Conservation (phyloP, 2,329 filamentous ascomycete genomes). For the Epichloe hybrida region DNA sequence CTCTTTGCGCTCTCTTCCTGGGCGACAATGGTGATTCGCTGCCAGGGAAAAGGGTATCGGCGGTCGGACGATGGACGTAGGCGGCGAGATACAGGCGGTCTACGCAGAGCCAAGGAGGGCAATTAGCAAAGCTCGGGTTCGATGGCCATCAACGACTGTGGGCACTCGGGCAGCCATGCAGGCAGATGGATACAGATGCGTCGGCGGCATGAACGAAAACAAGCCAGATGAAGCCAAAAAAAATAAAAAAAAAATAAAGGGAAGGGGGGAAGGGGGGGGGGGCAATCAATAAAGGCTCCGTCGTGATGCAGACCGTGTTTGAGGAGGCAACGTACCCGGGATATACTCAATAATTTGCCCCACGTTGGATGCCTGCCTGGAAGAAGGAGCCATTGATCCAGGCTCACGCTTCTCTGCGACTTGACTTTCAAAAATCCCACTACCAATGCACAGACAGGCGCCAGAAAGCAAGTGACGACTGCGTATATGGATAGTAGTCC, state of each 20-base stretch:
- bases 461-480: background rate
- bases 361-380: constrained; percentile 42
- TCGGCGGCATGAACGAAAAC: background rate
- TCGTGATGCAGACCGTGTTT: background rate
- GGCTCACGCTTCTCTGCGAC: constrained; percentile 9
- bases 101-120: constrained; percentile 23
- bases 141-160: background rate
- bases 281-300: background rate
- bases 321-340: constrained; percentile 50
- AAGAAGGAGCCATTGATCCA: constrained; percentile 34
- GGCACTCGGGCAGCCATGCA: background rate
- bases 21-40: constrained; percentile 49
- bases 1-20: constrained; percentile 36
- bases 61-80: constrained; percentile 69
- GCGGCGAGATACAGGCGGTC: constrained; percentile 92
- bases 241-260: background rate
- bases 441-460: background rate
- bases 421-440: background rate
- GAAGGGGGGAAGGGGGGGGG: too few relatives aligned
- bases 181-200: background rate
- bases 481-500: too few relatives aligned
- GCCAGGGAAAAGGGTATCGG: constrained; percentile 78
- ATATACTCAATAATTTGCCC: constrained; percentile 95
- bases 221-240: background rate
- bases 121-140: constrained; percentile 10